Base-by-base conservation (phyloP, 2,329 filamentous ascomycete genomes). In the Ceratocystis papillata region DNA sequence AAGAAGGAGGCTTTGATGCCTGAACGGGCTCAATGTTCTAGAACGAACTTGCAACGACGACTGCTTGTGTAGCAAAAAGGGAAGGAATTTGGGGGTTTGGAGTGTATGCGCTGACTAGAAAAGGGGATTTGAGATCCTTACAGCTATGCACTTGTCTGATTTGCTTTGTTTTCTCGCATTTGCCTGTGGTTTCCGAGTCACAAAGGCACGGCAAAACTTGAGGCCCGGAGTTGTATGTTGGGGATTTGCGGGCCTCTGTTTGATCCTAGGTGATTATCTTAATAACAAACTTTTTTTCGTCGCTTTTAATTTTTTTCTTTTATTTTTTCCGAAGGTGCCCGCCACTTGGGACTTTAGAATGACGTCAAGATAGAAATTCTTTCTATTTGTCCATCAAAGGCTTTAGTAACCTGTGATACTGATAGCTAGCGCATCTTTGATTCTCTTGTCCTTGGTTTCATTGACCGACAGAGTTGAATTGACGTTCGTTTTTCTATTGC, bases 141-240 rank as follows among this genome's bases (percentile, higher is more conserved):
- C 37, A 41, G 37, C 10, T 25, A 6, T 28, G 10, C 25, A 10
- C 7, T 53, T 25, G 20, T 12, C 22, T 25, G 6, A 22, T 53
- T 25, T 50, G 17, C 3, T 8, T 50, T 50, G 15, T 5, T 22
- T 50, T 10, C 20, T 25, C 5, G 7, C 7, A 22, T 12, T 17
- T 22, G 48, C 5, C 48, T 22, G 48, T 25, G 10, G 37, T 12
- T 41, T 41, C 37, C 37, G 10, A 41, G 37, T 41, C 10, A 41
- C 37, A 41, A 41, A 41, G 37, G 10, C 10, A 12, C 8, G 37
- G 37, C 37, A 12, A 30, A 59, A 30, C 28, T 17, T 59, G 53
- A 59, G 53, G 53, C 53, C 53, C 53, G 53, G 53, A 59, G 53
- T 20, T 59, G 53, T 30, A 59, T 59, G 53, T 59, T 59, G 53